phyloP scores from a whole-genome alignment of 306 rosid genomes.

The Carpinus fangiana region DNA sequence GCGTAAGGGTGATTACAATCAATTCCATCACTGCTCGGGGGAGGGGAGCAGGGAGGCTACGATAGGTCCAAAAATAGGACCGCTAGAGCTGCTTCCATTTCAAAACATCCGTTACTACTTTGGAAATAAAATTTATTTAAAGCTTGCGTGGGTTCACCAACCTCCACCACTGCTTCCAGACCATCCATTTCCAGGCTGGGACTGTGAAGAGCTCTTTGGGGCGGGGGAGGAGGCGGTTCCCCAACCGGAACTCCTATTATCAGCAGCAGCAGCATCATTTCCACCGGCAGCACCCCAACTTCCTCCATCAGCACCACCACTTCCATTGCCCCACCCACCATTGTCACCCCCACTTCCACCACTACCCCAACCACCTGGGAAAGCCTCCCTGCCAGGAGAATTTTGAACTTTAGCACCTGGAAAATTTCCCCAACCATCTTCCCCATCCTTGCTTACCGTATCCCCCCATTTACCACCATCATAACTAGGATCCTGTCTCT shows the following conservation, averaged over 20 bases:
- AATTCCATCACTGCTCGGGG: not conserved
- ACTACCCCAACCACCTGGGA: slow-evolving; percentile 76
- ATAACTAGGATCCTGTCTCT: slow-evolving; percentile 66
- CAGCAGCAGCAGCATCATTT: slow-evolving; percentile 26
- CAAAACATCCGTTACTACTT: not conserved
- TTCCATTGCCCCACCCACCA: slow-evolving; percentile 16
- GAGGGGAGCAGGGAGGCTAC: no score
- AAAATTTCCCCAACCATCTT: slow-evolving; percentile 63
- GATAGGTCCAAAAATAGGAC: not conserved
- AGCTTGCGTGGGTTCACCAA: slow-evolving; percentile 33
- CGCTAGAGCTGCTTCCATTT: not conserved
- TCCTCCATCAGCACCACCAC: slow-evolving; percentile 29
- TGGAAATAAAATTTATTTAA: not conserved
- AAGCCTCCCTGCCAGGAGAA: slow-evolving; percentile 89
- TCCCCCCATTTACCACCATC: slow-evolving; percentile 72
- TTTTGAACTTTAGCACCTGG: slow-evolving; percentile 81
- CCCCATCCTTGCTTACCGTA: slow-evolving; percentile 62
- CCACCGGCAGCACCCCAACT: slow-evolving; percentile 33
- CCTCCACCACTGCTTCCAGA: slow-evolving; percentile 39
- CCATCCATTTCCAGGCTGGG: slow-evolving; percentile 51
- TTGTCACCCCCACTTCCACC: slow-evolving; percentile 42
- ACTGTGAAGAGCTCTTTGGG: slow-evolving; percentile 26
- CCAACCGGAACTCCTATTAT: slow-evolving; percentile 51
- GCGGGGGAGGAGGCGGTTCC: slow-evolving; percentile 22
- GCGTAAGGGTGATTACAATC: not conserved